These are phyloP conservation scores for Lagenidium giganteum DNA, from an alignment of 352 stramenopile species.

Conservation along the genomic window DNA sequence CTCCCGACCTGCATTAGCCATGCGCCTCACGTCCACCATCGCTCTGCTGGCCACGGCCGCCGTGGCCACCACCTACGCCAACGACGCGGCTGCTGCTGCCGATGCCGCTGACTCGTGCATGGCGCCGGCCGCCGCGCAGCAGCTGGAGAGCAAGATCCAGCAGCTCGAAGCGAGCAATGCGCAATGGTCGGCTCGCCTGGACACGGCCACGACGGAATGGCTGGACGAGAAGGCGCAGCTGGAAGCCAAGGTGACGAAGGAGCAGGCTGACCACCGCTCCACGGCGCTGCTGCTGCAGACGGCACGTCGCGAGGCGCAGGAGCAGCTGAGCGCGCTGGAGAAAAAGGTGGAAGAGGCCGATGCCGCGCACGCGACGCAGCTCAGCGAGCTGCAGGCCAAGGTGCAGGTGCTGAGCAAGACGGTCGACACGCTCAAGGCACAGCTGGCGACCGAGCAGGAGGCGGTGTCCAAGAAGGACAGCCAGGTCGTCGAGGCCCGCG, in stretches of 20 bases:
- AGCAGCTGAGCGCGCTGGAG: slow-evolving; percentile 3
- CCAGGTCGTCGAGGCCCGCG: slow-evolving; percentile 7
- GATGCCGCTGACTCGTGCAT: too few species aligned
- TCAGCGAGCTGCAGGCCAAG: slow-evolving; percentile 12
- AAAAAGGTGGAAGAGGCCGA: too few species aligned
- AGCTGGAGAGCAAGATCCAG: slow-evolving; percentile 30
- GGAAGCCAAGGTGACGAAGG: slow-evolving; percentile 19
- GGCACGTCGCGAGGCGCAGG: slow-evolving; percentile 1
- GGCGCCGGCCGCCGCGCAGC: too few species aligned
- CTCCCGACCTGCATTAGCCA: too few species aligned
- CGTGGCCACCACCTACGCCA: too few species aligned
- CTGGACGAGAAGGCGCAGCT: slow-evolving; percentile 21
- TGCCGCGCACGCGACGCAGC: too few species aligned
- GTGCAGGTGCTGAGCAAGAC: slow-evolving; percentile 17
- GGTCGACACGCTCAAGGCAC: slow-evolving; percentile 4
- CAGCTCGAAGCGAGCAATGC: slow-evolving; percentile 26
- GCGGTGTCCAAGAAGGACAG: slow-evolving; percentile 12
- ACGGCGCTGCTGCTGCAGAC: too few species aligned
- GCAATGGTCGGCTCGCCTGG: slow-evolving; percentile 21
- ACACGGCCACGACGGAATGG: slow-evolving; percentile 16
- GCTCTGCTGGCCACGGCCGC: too few species aligned
- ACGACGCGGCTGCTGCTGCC: too few species aligned
- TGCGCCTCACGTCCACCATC: too few species aligned
- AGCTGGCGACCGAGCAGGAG: slow-evolving; percentile 22
- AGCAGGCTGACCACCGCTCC: too few species aligned